These are phyloP conservation scores for Sarocladium brachiariae DNA, from an alignment of 2,329 filamentous ascomycete species.

Conservation along the genomic window DNA sequence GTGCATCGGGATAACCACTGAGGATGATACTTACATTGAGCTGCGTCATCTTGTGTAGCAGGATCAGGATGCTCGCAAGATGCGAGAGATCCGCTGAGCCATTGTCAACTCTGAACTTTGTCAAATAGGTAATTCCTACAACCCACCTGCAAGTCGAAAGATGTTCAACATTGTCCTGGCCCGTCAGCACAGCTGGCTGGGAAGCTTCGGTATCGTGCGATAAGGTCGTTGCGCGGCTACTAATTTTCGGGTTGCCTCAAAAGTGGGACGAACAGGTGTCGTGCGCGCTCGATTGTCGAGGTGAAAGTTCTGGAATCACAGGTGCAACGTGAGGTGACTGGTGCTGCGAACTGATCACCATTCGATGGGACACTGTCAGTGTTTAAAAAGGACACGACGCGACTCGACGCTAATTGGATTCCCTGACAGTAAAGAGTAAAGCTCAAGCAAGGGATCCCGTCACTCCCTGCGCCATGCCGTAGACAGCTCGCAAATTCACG, in stretches of 20 bases:
- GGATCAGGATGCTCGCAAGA: constrained; percentile 84
- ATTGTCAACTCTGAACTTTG: constrained; percentile 4
- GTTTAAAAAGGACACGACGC: constrained; percentile 20
- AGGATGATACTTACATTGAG: constrained; percentile 80
- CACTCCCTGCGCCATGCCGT: not conserved
- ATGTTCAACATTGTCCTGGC: constrained; percentile 37
- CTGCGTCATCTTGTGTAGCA: constrained; percentile 93
- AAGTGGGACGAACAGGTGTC: no score
- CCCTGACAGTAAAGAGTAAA: not conserved
- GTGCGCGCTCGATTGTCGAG: not conserved
- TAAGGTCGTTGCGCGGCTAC: not conserved
- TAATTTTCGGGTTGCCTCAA: not conserved
- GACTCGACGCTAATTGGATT: constrained; percentile 17
- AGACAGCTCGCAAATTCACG: not conserved
- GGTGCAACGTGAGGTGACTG: not conserved
- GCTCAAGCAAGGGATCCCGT: not conserved
- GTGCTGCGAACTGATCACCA: not conserved
- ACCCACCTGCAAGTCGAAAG: constrained; percentile 51
- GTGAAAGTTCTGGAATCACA: not conserved
- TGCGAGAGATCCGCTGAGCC: constrained; percentile 84
- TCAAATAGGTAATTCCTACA: not conserved
- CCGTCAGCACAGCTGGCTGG: constrained; percentile 6
- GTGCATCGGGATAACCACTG: no score
- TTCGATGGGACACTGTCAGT: constrained; percentile 5
- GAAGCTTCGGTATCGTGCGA: not conserved